These are phyloP conservation scores for Dioscorea alata DNA, from an alignment of 106 monocot genomes.

Conservation along the genomic window DNA sequence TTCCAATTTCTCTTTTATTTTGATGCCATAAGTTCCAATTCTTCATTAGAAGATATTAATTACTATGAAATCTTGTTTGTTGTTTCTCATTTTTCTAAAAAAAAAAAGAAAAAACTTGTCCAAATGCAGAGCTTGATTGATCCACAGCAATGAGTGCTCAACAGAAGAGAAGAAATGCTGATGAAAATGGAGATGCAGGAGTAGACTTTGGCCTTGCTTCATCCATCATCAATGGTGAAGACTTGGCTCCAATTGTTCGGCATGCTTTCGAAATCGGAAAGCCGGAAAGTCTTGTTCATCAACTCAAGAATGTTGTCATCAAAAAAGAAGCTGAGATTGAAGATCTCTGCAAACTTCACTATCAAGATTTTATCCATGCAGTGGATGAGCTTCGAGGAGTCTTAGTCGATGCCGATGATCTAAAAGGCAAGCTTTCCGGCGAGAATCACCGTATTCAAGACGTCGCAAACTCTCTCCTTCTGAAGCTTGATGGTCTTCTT, in stretches of 20 bases:
- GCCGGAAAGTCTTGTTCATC: constrained; percentile 48
- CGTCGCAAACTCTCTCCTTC: constrained; percentile 33
- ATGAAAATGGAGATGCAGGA: constrained; percentile 38
- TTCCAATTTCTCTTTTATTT: too few species aligned
- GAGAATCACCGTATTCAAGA: constrained; percentile 56
- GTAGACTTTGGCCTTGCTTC: constrained; percentile 27
- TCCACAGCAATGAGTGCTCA: constrained; percentile 27
- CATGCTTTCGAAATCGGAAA: constrained; percentile 56
- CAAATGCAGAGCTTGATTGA: not conserved
- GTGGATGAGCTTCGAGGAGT: constrained; percentile 73
- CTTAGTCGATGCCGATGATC: constrained; percentile 58
- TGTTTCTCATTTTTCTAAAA: too few species aligned
- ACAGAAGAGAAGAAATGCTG: constrained; percentile 24
- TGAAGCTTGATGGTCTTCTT: constrained; percentile 52
- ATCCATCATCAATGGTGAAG: constrained; percentile 52
- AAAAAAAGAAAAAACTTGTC: too few species aligned
- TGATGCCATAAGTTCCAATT: too few species aligned
- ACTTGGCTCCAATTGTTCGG: constrained; percentile 47
- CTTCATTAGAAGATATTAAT: too few species aligned
- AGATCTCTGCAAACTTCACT: constrained; percentile 65
- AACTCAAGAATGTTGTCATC: constrained; percentile 38
- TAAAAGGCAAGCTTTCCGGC: constrained; percentile 32
- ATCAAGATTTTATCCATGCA: constrained; percentile 67
- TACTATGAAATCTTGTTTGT: too few species aligned
- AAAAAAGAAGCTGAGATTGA: constrained; percentile 77